Evolutionary conservation across 139 green algal genomes (phyloP), one percentile per base, ranked within the genome.

Genomic region (Chlorella sp.): DNA sequence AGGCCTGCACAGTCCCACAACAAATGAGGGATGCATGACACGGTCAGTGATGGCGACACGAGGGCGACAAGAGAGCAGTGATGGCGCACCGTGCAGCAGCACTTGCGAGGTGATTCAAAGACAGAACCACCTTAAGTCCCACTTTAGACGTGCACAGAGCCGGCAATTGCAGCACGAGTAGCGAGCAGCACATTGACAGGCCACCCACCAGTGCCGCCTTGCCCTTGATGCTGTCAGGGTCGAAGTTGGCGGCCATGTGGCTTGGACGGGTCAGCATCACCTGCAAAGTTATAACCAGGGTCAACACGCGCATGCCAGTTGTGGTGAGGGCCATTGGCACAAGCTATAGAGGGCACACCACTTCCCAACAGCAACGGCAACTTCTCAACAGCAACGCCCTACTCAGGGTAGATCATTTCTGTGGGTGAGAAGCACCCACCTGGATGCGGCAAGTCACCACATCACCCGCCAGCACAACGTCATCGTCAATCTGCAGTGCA

Each of bases 401-500:
- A 21, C 39, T 3, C 22, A 57, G 32, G n/a, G 14, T 53, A 24
- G 24, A 5, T 2, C 77, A 16, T 28, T 37, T 2, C 22, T n/a
- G 37, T 57, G 4, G 16, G 1, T 30, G 26, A 0, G 36, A 68
- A 30, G 5, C 2, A 5, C 64, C 39, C 86, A 82, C 87, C 87
- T 90, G 78, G 11, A 90, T 39, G 37, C 79, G 80, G 78, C 87
- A 90, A 36, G 94, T 96, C 48, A 97, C 94, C 0, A 96, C 60
- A 88, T 98, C 96, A 0, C 75, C 34, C 93, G 97, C 93, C 85
- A 95, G 91, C 90, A 98, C 78, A 1, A 81, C 34, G 30, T 40
- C 85, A 37, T 96, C 95, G 90, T 97, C 96, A 0, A 92, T 95
- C 32, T 97, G 93, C 64, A 97, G 94, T 69, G 92, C 48, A 57